Evolutionary conservation across 2,329 filamentous ascomycete species (phyloP).

Genomic region (Botrytis porri): DNA sequence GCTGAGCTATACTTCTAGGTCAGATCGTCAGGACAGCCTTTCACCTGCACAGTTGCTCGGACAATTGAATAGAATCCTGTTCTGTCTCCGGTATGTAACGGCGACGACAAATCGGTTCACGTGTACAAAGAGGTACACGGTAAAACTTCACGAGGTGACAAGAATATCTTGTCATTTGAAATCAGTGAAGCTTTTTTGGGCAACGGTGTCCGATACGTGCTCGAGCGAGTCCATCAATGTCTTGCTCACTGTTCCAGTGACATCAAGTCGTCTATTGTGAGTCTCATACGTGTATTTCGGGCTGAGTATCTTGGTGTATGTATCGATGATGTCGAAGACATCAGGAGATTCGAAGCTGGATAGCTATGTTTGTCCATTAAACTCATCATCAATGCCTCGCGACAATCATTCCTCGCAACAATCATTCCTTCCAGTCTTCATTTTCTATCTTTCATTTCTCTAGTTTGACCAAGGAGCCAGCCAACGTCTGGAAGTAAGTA

Average conservation of each 20-base stretch:
- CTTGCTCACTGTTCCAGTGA: background rate
- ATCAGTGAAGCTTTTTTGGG: background rate
- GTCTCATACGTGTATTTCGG: background rate
- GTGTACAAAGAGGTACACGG: background rate
- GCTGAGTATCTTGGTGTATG: background rate
- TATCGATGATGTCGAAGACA: background rate
- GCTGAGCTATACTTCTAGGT: background rate
- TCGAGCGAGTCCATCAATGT: background rate
- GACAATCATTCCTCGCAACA: accelerated
- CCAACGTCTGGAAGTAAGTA: background rate
- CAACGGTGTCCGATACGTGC: background rate
- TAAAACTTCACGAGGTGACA: background rate
- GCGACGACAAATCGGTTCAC: background rate
- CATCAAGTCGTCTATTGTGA: background rate
- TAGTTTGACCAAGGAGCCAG: background rate
- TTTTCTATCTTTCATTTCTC: background rate
- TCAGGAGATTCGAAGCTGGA: background rate
- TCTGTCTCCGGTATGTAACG: background rate
- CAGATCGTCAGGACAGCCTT: background rate
- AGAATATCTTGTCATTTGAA: background rate
- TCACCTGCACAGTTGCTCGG: background rate
- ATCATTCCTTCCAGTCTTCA: background rate
- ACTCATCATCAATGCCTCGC: background rate
- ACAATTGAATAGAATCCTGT: background rate
- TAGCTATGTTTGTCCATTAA: background rate